Base-by-base conservation (phyloP, 1,139 yeast species). In the Diutina sp. region DNA sequence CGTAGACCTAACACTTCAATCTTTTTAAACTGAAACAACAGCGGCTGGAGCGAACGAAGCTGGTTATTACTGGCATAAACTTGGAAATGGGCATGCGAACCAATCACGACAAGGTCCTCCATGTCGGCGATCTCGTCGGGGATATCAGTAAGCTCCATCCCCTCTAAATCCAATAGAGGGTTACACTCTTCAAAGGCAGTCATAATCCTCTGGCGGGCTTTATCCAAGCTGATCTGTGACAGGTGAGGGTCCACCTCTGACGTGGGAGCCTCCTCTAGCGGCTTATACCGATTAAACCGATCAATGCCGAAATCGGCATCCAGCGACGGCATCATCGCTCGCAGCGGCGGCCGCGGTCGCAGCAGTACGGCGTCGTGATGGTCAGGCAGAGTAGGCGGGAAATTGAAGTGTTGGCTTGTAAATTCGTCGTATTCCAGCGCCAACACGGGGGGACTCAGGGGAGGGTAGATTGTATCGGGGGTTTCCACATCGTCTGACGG, bases 121-220 rank as follows among this genome's bases (percentile, higher is more conserved):
- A 83, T 68, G 62, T 84, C 89, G 35, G 71, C 74, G 56, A 83
- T 72, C 57, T 81, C 85, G 53, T 73, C 77, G 0, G 90, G 88
- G 2, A 84, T 66, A 5, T 71, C 69, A 6, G 65, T 67, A 52
- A 83, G 65, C 0, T 71, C 72, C 61, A 78, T 63, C 18, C 70
- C 66, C 55, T 80, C 83, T 46, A 83, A 63, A 56, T 72, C 69
- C 4, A 83, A 67, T 30, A 64, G 67, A 0, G 77, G 68, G 48
- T 61, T 61, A 54, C 71, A 67, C 54, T 74, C 72, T 60, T 76
- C 80, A 62, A 76, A 76, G 2, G 78, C 70, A 29, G 68, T 68
- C 5, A 70, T 61, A n/a, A 76, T 71, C 8, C 70, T 65, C 25
- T 68, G 65, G 55, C 74, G 61, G 1, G 79, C 79, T 35, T 60